Evolutionary conservation across 2,329 filamentous ascomycete species (phyloP).

Genomic region (Fusarium protoensiforme): DNA sequence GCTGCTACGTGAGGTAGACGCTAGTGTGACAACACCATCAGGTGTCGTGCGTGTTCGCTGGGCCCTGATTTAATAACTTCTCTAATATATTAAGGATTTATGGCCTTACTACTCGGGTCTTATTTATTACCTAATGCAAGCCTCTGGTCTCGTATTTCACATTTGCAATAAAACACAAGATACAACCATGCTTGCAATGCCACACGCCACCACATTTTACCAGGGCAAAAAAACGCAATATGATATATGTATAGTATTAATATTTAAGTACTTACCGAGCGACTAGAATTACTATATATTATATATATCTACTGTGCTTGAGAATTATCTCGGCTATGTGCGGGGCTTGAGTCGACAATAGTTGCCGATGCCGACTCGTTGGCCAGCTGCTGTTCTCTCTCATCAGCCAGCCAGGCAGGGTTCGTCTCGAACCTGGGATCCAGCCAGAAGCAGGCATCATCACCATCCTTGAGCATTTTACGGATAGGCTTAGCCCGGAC

Average conservation of each 20-base stretch:
- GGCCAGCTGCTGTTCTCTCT: conserved; percentile 5
- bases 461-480: not conserved
- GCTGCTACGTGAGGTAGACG: no score
- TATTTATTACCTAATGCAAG: no score
- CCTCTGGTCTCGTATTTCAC: no score
- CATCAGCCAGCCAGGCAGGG: conserved; percentile 15
- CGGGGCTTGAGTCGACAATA: not conserved
- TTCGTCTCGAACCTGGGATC: conserved; percentile 18
- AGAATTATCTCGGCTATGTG: not conserved
- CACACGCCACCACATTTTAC: not conserved
- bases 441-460: conserved; percentile 16
- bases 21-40: no score
- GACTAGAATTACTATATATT: not conserved
- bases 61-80: no score
- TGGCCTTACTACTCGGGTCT: no score
- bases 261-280: not conserved
- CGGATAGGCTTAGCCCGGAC: conserved; percentile 12
- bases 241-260: not conserved
- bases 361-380: not conserved
- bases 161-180: not conserved
- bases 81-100: no score
- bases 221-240: not conserved
- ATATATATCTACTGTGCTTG: not conserved
- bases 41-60: no score
- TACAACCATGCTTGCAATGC: not conserved